Evolutionary conservation across 129 eudicot genomes (phyloP).

Genomic region (Flaveria bidentis): DNA sequence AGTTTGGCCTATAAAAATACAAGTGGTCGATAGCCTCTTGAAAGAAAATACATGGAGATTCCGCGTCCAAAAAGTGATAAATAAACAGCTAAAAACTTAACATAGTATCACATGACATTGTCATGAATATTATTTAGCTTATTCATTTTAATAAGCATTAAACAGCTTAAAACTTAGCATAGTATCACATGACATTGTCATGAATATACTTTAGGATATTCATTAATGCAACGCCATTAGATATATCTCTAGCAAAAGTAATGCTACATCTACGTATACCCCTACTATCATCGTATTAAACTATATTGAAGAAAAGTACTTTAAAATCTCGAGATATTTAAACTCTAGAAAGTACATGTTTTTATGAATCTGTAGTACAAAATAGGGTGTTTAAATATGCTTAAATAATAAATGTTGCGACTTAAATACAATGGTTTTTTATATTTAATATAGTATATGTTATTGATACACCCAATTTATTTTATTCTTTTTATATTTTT

Average conservation of each 20-base stretch:
- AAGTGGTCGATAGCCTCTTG: too few species aligned
- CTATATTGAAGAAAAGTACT: background rate
- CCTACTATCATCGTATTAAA: background rate
- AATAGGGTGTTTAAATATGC: background rate
- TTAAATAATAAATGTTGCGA: background rate
- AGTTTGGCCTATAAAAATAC: too few species aligned
- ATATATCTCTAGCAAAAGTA: background rate
- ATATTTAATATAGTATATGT: background rate
- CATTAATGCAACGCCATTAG: constrained; percentile 1
- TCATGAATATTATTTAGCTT: background rate
- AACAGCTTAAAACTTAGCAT: background rate
- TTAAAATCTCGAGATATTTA: too few species aligned
- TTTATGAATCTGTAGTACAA: background rate
- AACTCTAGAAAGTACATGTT: too few species aligned
- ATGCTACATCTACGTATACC: background rate
- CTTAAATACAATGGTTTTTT: background rate
- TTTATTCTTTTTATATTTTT: too few species aligned
- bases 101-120: constrained; percentile 6
- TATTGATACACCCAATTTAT: too few species aligned
- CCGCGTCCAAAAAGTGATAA: too few species aligned
- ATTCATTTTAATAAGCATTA: background rate
- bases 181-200: constrained; percentile 5
- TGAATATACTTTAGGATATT: background rate
- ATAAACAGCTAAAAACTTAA: background rate
- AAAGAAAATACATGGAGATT: too few species aligned